Conservation (phyloP, 768 basidiomycete genomes). For the Russula earlei region DNA sequence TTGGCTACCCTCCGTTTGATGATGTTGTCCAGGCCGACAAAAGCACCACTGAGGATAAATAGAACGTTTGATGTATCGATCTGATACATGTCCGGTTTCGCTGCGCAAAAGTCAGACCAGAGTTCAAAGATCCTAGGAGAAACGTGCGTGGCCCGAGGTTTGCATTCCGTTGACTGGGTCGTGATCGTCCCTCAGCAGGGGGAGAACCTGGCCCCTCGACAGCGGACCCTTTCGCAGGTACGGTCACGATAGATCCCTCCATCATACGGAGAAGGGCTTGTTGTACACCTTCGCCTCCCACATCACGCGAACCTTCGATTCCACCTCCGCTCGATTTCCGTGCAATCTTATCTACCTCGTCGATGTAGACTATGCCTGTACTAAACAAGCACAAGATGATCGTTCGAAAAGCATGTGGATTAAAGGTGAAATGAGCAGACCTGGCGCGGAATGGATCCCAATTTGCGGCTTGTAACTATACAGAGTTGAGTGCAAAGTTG, state of each 20-base stretch:
- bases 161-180: slow-evolving; percentile 42
- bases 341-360: slow-evolving; percentile 92
- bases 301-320: slow-evolving; percentile 70
- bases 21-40: slow-evolving; percentile 81
- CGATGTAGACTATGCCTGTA: slow-evolving; percentile 91
- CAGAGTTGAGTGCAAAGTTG: background rate
- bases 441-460: slow-evolving; percentile 83
- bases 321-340: slow-evolving; percentile 44
- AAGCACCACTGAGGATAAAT: slow-evolving; percentile 93
- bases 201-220: slow-evolving; percentile 38
- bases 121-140: background rate
- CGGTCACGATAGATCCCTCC: slow-evolving; percentile 81
- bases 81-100: slow-evolving; percentile 56
- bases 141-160: slow-evolving; percentile 24
- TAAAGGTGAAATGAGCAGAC: slow-evolving; percentile 29
- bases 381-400: slow-evolving; percentile 31
- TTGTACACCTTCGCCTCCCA: slow-evolving; percentile 94
- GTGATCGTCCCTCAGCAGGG: slow-evolving; percentile 38
- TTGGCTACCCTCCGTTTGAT: slow-evolving; percentile 74
- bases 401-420: background rate
- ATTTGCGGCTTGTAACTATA: slow-evolving; percentile 78
- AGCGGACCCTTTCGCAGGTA: slow-evolving; percentile 60
- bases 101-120: slow-evolving; percentile 26
- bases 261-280: slow-evolving; percentile 89
- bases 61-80: slow-evolving; percentile 87